A percentile compares a stretch with the other conserved stretches of the same genome.
Conservation (phyloP, 768 basidiomycete species). For the Termitomyces sp. region DNA sequence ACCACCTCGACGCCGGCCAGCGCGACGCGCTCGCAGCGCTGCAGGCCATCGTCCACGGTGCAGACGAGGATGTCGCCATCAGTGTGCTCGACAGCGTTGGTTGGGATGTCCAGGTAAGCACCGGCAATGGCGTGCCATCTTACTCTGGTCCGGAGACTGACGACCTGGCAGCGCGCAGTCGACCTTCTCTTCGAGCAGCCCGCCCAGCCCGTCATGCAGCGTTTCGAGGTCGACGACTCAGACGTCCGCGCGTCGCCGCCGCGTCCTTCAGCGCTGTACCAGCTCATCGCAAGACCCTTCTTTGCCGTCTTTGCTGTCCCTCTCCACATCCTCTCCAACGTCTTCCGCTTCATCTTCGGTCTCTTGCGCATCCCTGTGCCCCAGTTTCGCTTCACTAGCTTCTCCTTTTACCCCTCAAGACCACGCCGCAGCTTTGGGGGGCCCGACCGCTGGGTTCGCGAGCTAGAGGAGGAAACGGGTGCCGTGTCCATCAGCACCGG, state of each 20-base stretch:
- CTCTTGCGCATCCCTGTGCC: constrained; percentile 67
- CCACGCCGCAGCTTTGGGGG: constrained; percentile 38
- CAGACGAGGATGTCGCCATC: constrained; percentile 59
- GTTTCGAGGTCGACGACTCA: constrained; percentile 51
- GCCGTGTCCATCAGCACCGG: constrained; percentile 52
- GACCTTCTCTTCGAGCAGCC: constrained; percentile 50
- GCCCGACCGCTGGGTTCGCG: constrained; percentile 71
- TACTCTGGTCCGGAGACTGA: background rate
- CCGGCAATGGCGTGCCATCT: constrained; percentile 14
- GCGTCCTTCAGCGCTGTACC: constrained; percentile 14
- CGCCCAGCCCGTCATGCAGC: constrained; percentile 22
- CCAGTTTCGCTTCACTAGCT: constrained; percentile 42
- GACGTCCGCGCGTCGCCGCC: constrained; percentile 16
- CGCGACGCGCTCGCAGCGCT: constrained; percentile 39
- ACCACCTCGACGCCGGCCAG: constrained; percentile 15
- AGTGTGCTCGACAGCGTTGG: constrained; percentile 54
- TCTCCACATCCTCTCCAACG: constrained; percentile 48
- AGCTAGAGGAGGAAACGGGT: constrained; percentile 83
- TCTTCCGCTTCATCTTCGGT: constrained; percentile 64
- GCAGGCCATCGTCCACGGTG: constrained; percentile 52
- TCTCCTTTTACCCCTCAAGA: constrained; percentile 40
- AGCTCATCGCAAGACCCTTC: constrained; percentile 27
- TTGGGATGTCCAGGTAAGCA: constrained; percentile 72
- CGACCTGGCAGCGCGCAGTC: constrained; percentile 43
- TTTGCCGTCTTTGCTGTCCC: constrained; percentile 54